phyloP scores from a whole-genome alignment of 2,329 filamentous ascomycete species.

The Claviceps monticola region DNA sequence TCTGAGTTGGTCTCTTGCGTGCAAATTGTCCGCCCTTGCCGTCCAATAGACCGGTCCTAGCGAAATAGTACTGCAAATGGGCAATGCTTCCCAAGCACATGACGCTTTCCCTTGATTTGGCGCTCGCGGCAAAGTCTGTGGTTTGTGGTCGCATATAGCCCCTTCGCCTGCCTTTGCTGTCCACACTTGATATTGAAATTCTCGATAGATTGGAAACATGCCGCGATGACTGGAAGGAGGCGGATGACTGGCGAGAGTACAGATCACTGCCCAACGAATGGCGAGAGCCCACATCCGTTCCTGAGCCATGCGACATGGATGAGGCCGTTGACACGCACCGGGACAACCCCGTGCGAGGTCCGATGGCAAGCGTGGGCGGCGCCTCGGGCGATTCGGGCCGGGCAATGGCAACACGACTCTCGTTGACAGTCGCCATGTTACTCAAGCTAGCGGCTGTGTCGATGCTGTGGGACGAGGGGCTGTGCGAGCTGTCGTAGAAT shows the following conservation, averaged over 20 bases:
- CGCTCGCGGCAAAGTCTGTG: slow-evolving; percentile 81
- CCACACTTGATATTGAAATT: slow-evolving; percentile 32
- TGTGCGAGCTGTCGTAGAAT: background rate
- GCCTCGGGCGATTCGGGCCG: slow-evolving; percentile 40
- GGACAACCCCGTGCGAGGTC: slow-evolving; percentile 42
- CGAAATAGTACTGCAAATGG: slow-evolving; percentile 97
- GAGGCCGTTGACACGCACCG: slow-evolving; percentile 52
- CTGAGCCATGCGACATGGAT: slow-evolving; percentile 43
- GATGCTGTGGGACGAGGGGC: background rate
- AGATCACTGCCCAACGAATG: slow-evolving; percentile 43
- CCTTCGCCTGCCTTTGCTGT: slow-evolving; percentile 40
- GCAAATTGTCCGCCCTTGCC: slow-evolving; percentile 81
- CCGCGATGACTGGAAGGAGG: slow-evolving; percentile 35
- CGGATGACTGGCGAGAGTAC: slow-evolving; percentile 46
- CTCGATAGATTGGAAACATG: slow-evolving; percentile 24
- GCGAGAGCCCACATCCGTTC: slow-evolving; percentile 32
- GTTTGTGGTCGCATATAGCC: slow-evolving; percentile 82
- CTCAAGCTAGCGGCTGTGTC: background rate
- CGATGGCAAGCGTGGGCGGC: slow-evolving; percentile 48
- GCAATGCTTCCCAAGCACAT: slow-evolving; percentile 93
- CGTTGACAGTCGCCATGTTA: slow-evolving; percentile 22
- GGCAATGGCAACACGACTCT: slow-evolving; percentile 12
- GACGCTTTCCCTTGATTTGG: slow-evolving; percentile 81
- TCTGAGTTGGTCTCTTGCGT: slow-evolving; percentile 52
- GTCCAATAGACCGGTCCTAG: slow-evolving; percentile 81